These are phyloP conservation scores for Pythium coloratum DNA, from an alignment of 352 stramenopile genomes.

Conservation along the genomic window DNA sequence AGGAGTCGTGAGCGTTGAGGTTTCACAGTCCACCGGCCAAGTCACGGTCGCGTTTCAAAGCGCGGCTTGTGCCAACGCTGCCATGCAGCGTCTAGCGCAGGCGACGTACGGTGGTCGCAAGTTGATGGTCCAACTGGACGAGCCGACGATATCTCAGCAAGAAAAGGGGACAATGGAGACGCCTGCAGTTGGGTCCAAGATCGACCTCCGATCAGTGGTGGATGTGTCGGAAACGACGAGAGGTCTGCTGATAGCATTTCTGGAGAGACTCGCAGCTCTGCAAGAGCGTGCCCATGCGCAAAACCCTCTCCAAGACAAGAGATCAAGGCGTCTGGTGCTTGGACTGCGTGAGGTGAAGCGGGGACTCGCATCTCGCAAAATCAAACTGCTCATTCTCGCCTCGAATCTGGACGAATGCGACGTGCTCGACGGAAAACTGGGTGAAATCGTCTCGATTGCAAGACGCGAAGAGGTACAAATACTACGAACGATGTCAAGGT, in stretches of 20 bases:
- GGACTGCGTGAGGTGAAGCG: constrained; percentile 91
- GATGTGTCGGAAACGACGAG: constrained; percentile 4
- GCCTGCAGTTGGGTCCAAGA: neutral
- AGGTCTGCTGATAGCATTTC: constrained; percentile 27
- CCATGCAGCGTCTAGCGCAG: neutral
- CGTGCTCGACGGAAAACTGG: constrained; percentile 78
- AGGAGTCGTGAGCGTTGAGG: constrained; percentile 20
- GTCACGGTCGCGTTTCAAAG: constrained; percentile 3
- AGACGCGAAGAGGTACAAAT: constrained; percentile 43
- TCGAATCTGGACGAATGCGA: constrained; percentile 87
- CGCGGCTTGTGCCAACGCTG: neutral
- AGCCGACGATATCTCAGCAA: neutral
- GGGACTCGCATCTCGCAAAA: constrained; percentile 81
- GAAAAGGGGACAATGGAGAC: neutral
- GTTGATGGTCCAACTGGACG: neutral
- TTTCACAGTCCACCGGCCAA: constrained; percentile 20
- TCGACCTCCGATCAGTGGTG: neutral
- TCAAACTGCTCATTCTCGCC: constrained; percentile 87
- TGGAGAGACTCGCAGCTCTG: constrained; percentile 43
- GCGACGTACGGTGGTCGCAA: constrained; percentile 12
- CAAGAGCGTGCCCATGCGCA: constrained; percentile 71
- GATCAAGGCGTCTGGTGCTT: constrained; percentile 83
- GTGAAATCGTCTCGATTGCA: constrained; percentile 81
- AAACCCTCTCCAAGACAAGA: constrained; percentile 65
- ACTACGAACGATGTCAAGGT: constrained; percentile 51